Conservation (phyloP, 768 basidiomycete species). For the Trametes punicea region DNA sequence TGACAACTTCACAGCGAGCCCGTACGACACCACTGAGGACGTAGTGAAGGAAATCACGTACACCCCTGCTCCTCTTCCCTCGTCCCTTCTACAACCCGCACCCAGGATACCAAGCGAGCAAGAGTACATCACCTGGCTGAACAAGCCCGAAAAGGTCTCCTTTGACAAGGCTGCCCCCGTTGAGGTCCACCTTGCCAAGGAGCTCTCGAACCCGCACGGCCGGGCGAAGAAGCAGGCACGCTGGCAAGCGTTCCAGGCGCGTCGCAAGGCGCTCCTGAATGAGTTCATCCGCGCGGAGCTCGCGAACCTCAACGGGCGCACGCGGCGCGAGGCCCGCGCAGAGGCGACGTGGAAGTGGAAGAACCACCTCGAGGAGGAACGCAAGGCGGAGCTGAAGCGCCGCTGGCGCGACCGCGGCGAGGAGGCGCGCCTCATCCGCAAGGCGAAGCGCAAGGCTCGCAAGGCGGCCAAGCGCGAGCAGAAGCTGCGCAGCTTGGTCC, state of each 20-base stretch:
- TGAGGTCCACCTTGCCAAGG: constrained; percentile 61
- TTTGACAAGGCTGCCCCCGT: constrained; percentile 55
- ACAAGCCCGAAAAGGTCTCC: constrained; percentile 38
- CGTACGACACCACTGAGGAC: constrained; percentile 64
- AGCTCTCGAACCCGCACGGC: constrained; percentile 79
- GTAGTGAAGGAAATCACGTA: constrained; percentile 70
- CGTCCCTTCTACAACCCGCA: constrained; percentile 25
- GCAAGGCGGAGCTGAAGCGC: constrained; percentile 58
- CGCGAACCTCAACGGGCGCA: constrained; percentile 56
- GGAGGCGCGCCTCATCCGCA: constrained; percentile 26
- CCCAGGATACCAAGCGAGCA: constrained; percentile 39
- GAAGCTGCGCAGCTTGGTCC: constrained; percentile 31
- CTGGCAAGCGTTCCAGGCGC: constrained; percentile 57
- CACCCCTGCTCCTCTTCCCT: constrained; percentile 51
- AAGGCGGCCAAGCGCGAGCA: constrained; percentile 29
- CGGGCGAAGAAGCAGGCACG: constrained; percentile 78
- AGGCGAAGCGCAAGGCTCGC: constrained; percentile 26
- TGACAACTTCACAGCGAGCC: constrained; percentile 38
- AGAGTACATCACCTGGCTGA: constrained; percentile 51
- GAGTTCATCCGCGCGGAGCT: constrained; percentile 48
- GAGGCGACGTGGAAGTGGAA: constrained; percentile 78
- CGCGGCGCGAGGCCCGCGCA: constrained; percentile 57
- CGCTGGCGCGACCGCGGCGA: constrained; percentile 43
- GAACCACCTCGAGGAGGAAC: constrained; percentile 52
- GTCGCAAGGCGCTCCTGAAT: constrained; percentile 48